Base-by-base conservation (phyloP, 192 early-diverging fungal genomes). In the Fimicolochytrium jonesii region DNA sequence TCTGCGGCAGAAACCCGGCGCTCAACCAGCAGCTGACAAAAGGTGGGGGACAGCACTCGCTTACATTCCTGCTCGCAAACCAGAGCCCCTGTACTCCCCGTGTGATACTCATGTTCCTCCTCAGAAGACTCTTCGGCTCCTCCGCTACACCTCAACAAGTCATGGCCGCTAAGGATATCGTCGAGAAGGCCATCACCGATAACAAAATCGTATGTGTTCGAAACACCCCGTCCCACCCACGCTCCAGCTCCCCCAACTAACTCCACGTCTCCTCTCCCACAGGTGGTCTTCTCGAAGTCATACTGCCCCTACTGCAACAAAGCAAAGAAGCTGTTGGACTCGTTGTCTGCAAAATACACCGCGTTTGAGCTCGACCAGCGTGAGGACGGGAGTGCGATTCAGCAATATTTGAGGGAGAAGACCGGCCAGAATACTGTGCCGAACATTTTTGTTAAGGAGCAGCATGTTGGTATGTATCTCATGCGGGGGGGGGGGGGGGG, bases 231-330 rank as follows among this genome's bases (percentile, higher is more conserved):
- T 9, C 34, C 23, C 28, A 55, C 9, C n/a, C 6, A n/a, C 17
- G 7, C 10, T 9, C 11, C 53, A 9, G 6, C 22, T 31, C 22
- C 26, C 10, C 20, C 34, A 30, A 15, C 56, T 13, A 9, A 26
- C 11, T 30, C 30, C n/a, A n/a, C n/a, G n/a, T n/a, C n/a, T 39
- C n/a, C n/a, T 44, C 4, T 59, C 32, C 30, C 23, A 31, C 29
- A 64, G 48, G 34, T 54, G 6, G 83, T 94, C 41, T 92, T 92
- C 75, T 87, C 88, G 68, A 80, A 80, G 56, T 51, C 58, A 6
- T 80, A 77, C 69, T 81, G 79, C 64, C 79, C 74, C 2, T 78
- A 73, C 71, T 81, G 79, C 68, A 25, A 48, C 0, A 70, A 64
- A 34, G 71, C 79, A 52, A 81, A 95, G 69, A 13, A 5, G 5